Conservation (phyloP, 2,329 filamentous ascomycete genomes). For the Tricladium varicosporioides region DNA sequence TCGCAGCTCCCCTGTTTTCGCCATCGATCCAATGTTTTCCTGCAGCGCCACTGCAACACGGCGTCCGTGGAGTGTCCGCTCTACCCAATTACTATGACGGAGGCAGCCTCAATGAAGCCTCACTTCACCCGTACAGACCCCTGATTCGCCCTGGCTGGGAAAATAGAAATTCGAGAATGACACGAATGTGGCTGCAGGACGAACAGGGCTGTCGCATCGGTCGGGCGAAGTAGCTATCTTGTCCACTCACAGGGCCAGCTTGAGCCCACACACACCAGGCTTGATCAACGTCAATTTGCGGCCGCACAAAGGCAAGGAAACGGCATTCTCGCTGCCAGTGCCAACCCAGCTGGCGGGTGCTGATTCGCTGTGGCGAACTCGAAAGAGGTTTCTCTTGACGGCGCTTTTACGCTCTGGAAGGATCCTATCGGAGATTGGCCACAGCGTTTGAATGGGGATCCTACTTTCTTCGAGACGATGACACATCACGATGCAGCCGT, state of each 20-base stretch:
- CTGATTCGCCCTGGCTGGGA: slow-evolving; percentile 18
- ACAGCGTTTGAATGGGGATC: slow-evolving; percentile 22
- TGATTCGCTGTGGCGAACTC: slow-evolving; percentile 15
- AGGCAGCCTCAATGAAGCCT: slow-evolving; percentile 22
- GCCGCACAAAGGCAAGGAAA: neutral
- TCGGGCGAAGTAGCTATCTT: slow-evolving; percentile 20
- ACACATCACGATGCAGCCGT: slow-evolving; percentile 32
- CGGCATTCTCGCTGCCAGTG: neutral
- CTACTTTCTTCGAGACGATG: slow-evolving; percentile 24
- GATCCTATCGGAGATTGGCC: slow-evolving; percentile 30
- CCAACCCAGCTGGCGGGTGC: neutral
- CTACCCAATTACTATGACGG: slow-evolving; percentile 12
- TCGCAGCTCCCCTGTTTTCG: neutral
- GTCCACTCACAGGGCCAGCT: neutral
- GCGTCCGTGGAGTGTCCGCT: neutral
- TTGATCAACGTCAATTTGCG: neutral
- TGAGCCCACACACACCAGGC: neutral
- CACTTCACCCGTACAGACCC: slow-evolving; percentile 12
- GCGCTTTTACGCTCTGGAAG: slow-evolving; percentile 2
- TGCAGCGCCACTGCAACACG: slow-evolving; percentile 22
- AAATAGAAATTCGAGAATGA: slow-evolving; percentile 23
- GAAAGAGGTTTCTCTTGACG: neutral
- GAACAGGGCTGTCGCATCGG: slow-evolving; percentile 18
- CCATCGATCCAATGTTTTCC: slow-evolving; percentile 14
- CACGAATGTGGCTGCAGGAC: slow-evolving; percentile 15